Evolutionary conservation across 108 stramenopile species (phyloP).

Genomic region (Skeletonema potamos): DNA sequence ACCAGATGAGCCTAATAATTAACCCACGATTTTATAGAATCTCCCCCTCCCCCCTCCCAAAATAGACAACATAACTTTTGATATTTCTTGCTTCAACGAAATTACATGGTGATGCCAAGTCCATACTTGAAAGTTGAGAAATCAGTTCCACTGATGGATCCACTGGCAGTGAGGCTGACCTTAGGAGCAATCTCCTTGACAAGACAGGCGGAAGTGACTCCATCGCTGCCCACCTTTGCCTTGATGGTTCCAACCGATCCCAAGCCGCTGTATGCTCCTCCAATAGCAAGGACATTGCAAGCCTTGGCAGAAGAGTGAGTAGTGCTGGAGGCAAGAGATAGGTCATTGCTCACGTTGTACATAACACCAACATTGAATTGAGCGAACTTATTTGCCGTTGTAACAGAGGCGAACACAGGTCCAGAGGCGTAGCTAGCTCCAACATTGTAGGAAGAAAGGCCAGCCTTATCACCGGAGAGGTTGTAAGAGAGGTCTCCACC

Average conservation of each 20-base stretch:
- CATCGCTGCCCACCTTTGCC: slow-evolving; percentile 83
- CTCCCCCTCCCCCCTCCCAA: neutral
- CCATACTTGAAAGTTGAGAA: slow-evolving; percentile 87
- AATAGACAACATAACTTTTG: neutral
- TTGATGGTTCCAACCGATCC: slow-evolving; percentile 76
- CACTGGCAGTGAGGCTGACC: slow-evolving; percentile 85
- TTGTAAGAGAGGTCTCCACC: slow-evolving; percentile 87
- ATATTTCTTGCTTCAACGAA: neutral
- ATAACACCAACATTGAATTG: slow-evolving; percentile 72
- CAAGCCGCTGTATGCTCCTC: slow-evolving; percentile 75
- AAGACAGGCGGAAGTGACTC: slow-evolving; percentile 71
- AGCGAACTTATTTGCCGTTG: slow-evolving; percentile 76
- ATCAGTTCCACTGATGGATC: slow-evolving; percentile 72
- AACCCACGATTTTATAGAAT: neutral
- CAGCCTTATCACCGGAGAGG: slow-evolving; percentile 77
- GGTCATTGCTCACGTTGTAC: slow-evolving; percentile 84
- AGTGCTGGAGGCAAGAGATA: slow-evolving; percentile 79
- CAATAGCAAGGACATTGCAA: slow-evolving; percentile 65
- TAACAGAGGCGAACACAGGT: slow-evolving; percentile 77
- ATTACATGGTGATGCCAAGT: slow-evolving; percentile 83
- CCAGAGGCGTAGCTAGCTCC: slow-evolving; percentile 82
- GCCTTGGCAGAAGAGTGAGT: slow-evolving; percentile 78
- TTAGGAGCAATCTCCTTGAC: slow-evolving; percentile 85
- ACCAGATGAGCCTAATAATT: neutral
- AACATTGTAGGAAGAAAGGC: slow-evolving; percentile 75